phyloP scores from a whole-genome alignment of 176 grass and related monocot genomes.

The Phoenix roebelenii region DNA sequence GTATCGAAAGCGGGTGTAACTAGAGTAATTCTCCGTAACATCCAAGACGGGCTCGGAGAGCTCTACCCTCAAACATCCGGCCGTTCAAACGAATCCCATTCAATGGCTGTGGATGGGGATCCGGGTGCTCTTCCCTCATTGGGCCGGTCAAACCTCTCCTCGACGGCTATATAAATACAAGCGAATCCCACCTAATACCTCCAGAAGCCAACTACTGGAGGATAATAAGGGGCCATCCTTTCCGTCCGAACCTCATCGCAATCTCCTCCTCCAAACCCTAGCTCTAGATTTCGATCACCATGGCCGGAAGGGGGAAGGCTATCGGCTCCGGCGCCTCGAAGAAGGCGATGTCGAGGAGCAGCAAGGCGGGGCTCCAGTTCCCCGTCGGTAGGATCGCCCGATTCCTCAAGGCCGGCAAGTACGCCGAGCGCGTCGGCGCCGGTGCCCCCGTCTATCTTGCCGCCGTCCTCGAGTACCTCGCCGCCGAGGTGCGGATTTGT shows the following conservation, averaged over 20 bases:
- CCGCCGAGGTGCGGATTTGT: background rate
- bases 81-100: background rate
- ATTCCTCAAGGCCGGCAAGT: conserved; percentile 26
- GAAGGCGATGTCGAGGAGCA: conserved; percentile 11
- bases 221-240: no score
- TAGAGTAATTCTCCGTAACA: no score
- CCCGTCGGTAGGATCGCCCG: conserved; percentile 24
- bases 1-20: no score
- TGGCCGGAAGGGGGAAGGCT: conserved; percentile 16
- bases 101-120: background rate
- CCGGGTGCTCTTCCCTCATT: conserved; percentile 1
- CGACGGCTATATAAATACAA: background rate
- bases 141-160: background rate
- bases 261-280: background rate
- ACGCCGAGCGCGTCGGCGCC: conserved; percentile 11
- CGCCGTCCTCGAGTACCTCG: conserved; percentile 9
- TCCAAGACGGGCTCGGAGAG: no score
- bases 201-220: no score
- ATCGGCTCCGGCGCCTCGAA: background rate
- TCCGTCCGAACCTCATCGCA: no score
- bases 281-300: background rate
- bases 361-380: conserved; percentile 25
- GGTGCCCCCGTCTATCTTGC: conserved; percentile 6
- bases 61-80: no score
- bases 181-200: no score